Evolutionary conservation across 1,284 basidiomycete genomes (phyloP), one percentile per base, ranked within the genome.

Genomic region (Austropuccinia psidii): DNA sequence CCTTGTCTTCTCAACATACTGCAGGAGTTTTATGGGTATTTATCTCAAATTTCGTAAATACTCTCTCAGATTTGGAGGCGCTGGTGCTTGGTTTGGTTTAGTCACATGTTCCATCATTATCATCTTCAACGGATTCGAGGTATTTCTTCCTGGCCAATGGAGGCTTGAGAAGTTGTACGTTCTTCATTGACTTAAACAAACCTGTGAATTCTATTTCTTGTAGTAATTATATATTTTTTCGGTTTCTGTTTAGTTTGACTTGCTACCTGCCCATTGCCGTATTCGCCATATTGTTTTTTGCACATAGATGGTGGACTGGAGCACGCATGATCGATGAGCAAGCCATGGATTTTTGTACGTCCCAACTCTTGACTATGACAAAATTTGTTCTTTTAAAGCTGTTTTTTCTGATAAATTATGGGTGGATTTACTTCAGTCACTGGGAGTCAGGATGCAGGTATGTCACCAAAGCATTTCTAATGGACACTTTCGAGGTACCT

Each of bases 331-430:
- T 73, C n/a, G 52, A 57, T 37, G 17, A 57, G 43, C 27, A 33
- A n/a, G 37, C 55, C 52, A 73, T 73, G 72, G 72, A 73, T 50
- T 73, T 73, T 31, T 39, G 72, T 73, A 33, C 27, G 72, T 73
- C 21, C 37, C 43, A 21, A 21, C 33, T 39, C 4, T 35, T 66
- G 15, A 15, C 47, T n/a, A 54, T 43, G 17, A 31, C n/a, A 9
- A 35, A 13, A 9, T 52, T 19, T 45, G 7, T 58, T 43, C 6
- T 9, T 47, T 69, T 62, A 29, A 4, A 1, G 49, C 49, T 8
- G 33, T 57, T 29, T 9, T 57, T 57, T 29, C 24, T 33, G n/a
- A n/a, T n/a, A n/a, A 4, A 24, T 6, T 19, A 8, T 50, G 5
- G 6, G 49, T 6, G n/a, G 49, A 31, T 45, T 31, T 31, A 11